Base-by-base conservation (phyloP, 768 basidiomycete species). In the Kwoniella mangroviensis region DNA sequence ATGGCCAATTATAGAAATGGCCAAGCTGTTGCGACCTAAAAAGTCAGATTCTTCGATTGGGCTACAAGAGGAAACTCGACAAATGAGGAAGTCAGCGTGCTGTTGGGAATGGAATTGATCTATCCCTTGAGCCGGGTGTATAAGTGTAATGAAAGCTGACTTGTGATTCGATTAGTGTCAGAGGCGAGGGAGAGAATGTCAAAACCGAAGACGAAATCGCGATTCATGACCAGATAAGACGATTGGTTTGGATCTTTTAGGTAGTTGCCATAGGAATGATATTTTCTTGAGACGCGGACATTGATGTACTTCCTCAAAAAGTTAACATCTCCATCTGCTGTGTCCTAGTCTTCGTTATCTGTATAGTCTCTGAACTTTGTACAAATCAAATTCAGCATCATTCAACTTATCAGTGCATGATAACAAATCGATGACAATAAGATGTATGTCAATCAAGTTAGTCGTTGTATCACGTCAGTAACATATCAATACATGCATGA, bases 1-100 rank as follows among this genome's bases (percentile, higher is more conserved):
- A n/a, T 19, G 21, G 15, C 17, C n/a, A n/a, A n/a, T 13, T 61
- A 43, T 45, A 68, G 67, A 60, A 34, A 68, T 69, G 22, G 68
- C 53, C 19, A 21, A 52, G 17, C 63, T 69, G 21, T 21, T 69
- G 11, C 7, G 52, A 11, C 68, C n/a, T 15, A 41, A 51, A 21
- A 9, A 9, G 3, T 52, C 68, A 10, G 56, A 58, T 19, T 69
- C 68, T 7, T 69, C 68, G 5, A 22, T 59, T 9, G 21, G 28
- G 0, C 26, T 69, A 3, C 56, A 54, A 12, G 34, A 43, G 3
- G 63, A 45, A 19, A 52, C 54, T 9, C 42, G 34, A 59, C 24
- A 22, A 10, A 49, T 69, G 63, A 69, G 68, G 64, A 34, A 60
- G 68, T 62, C n/a, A 55, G 26, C 34, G 34, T 34, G 6, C 34